Conservation (phyloP, 495 filamentous ascomycete species). For the Penicillium robsamsonii region DNA sequence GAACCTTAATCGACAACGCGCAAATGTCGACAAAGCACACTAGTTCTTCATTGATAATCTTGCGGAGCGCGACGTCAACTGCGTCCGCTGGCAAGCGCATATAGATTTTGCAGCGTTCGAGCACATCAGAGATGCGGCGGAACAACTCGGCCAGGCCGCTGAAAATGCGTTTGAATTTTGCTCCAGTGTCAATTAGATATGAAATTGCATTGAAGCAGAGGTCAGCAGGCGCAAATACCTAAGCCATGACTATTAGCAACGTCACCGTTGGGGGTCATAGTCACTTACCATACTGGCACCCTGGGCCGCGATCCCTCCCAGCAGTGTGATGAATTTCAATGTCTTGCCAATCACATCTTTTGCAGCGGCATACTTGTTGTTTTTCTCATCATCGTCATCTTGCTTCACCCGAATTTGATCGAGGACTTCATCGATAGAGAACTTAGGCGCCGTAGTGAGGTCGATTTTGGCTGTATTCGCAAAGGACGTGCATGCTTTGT, state of each 20-base stretch:
- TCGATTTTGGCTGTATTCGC: conserved; percentile 22
- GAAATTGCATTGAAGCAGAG: conserved; percentile 31
- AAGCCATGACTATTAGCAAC: not conserved
- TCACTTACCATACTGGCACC: conserved; percentile 23
- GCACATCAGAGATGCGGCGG: conserved; percentile 23
- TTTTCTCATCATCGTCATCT: conserved; percentile 18
- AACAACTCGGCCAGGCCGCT: conserved; percentile 28
- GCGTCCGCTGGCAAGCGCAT: conserved; percentile 23
- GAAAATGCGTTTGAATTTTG: conserved; percentile 31
- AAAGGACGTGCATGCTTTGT: conserved; percentile 18
- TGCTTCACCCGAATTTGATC: conserved; percentile 23
- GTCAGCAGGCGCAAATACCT: conserved; percentile 25
- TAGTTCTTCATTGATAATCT: conserved; percentile 30
- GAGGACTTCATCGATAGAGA: conserved; percentile 19
- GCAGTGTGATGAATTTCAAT: conserved; percentile 15
- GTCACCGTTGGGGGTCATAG: not conserved
- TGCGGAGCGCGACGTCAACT: conserved; percentile 23
- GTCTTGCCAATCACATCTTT: conserved; percentile 24
- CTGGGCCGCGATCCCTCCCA: conserved; percentile 23
- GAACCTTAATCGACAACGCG: conserved; percentile 25
- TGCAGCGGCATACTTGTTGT: conserved; percentile 19
- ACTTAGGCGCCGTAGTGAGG: conserved; percentile 16
- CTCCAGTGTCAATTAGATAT: conserved; percentile 25
- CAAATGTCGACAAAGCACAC: conserved; percentile 30
- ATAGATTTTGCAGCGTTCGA: conserved; percentile 31